Evolutionary conservation across 768 basidiomycete genomes (phyloP).

Genomic region (Filobasidium floriforme): DNA sequence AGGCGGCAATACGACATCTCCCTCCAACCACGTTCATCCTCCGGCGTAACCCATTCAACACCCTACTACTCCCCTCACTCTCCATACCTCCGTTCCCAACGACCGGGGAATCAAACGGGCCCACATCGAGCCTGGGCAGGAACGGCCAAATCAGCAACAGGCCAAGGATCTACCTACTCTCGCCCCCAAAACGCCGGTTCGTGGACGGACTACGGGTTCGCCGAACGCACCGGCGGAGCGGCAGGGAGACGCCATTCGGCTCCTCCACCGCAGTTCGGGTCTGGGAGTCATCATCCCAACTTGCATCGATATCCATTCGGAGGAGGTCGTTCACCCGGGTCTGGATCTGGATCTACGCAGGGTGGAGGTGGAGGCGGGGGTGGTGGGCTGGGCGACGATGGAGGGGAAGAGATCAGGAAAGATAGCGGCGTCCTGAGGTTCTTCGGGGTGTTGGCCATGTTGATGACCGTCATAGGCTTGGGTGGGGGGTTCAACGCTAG

Average conservation of each 20-base stretch:
- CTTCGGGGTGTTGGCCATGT: slow-evolving; percentile 32
- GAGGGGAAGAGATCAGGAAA: slow-evolving; percentile 19
- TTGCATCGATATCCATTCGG: slow-evolving; percentile 1
- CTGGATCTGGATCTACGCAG: background rate
- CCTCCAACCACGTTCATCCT: slow-evolving; percentile 5
- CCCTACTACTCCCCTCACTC: slow-evolving; percentile 19
- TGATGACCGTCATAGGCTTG: slow-evolving; percentile 37
- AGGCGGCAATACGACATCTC: slow-evolving; percentile 17
- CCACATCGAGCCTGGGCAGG: slow-evolving; percentile 30
- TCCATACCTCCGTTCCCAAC: slow-evolving; percentile 18
- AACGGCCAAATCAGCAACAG: slow-evolving; percentile 6
- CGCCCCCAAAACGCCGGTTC: slow-evolving; percentile 17
- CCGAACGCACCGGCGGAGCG: slow-evolving; percentile 20
- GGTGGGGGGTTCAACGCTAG: slow-evolving; percentile 41
- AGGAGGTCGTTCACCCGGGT: too few species aligned
- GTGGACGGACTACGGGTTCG: slow-evolving; percentile 23
- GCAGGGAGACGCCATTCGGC: slow-evolving; percentile 10
- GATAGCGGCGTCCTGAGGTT: slow-evolving; percentile 34
- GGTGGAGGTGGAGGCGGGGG: background rate
- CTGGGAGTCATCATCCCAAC: slow-evolving; percentile 17
- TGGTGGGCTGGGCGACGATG: slow-evolving; percentile 3
- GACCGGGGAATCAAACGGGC: slow-evolving; percentile 16
- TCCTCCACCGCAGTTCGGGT: slow-evolving; percentile 20
- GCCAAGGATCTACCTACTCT: slow-evolving; percentile 19
- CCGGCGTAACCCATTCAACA: slow-evolving; percentile 9